Percentiles rank a stretch among this genome's conserved stretches.
These are phyloP conservation scores for Luffa acutangula DNA, from an alignment of 306 rosid genomes.

Conservation along the genomic window DNA sequence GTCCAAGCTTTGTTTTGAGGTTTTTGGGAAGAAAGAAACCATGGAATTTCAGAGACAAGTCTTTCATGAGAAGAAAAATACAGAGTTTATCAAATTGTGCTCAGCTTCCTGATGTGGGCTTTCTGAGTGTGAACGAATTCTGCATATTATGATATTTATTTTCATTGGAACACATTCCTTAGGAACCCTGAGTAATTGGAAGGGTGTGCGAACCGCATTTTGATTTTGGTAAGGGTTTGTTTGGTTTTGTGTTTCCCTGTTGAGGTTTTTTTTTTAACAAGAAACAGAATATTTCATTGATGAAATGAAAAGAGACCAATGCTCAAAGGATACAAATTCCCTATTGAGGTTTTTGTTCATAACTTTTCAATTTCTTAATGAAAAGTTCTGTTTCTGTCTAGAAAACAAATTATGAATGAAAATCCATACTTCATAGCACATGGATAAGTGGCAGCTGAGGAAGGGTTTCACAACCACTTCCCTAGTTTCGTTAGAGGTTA, in stretches of 20 bases:
- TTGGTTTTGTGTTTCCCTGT: background rate
- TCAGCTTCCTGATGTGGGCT: background rate
- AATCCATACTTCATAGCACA: background rate
- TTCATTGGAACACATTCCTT: background rate
- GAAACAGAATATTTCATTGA: too few species aligned
- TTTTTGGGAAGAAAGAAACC: background rate
- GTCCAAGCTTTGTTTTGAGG: background rate
- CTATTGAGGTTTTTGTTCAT: background rate
- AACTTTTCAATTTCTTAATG: too few species aligned
- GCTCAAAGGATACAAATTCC: too few species aligned
- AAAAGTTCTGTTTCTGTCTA: background rate
- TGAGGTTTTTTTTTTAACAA: background rate
- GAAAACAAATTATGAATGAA: background rate
- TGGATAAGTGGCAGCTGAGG: background rate
- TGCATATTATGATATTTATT: background rate
- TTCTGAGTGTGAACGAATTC: background rate
- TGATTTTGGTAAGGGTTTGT: background rate
- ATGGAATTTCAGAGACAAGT: background rate
- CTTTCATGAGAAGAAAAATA: background rate
- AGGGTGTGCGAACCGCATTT: background rate
- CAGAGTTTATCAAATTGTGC: too few species aligned
- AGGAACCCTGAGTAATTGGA: background rate
- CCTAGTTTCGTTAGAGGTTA: background rate
- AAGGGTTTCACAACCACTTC: background rate
- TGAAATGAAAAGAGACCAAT: too few species aligned